Evolutionary conservation across 2,329 filamentous ascomycete genomes (phyloP), one percentile per base, ranked within the genome.

Genomic region (Colletotrichum agaves): DNA sequence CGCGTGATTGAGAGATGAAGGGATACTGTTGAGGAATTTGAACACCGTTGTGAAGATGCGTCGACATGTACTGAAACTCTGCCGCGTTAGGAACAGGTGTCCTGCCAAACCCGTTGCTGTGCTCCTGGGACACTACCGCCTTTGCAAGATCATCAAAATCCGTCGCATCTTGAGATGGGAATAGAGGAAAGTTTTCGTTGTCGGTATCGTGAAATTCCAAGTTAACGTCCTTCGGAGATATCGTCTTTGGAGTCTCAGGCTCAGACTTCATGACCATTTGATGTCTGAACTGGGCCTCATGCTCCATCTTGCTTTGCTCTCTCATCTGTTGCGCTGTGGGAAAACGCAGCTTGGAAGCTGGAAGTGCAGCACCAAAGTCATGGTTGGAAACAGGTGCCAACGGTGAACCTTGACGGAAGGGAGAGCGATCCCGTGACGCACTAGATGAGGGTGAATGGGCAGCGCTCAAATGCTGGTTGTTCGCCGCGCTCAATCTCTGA

Each of bases 211-310:
- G 88, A 76, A 94, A 97, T 68, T 98, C 94, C 56, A 98, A 81
- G 67, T 97, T 81, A 1, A 94, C 93, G 74, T 98, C 95, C 80
- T 97, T 97, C 23, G 95, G 96, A 1, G 95, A 98, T 52, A 99
- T 97, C 0, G 95, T 97, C 78, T 93, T 93, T n/a, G 91, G 85
- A 0, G 85, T 85, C 5, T 84, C 78, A 1, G 83, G 81, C 50
- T 85, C 78, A 31, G 80, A 71, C 72, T 75, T 73, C 70, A 80
- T 74, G 63, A 77, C 70, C 69, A 84, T 74, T 39, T 84, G 81
- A 19, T 83, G 79, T 46, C 80, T 81, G 10, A 80, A 75, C 59
- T 80, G 80, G 0, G 85, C 85, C 66, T 90, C 89, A 46, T 87
- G 86, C 73, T 88, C 85, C 5, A 85, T 84, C 74, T 90, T 89